These are phyloP conservation scores for Hypocreales sp. DNA, from an alignment of 2,329 filamentous ascomycete species.

Conservation along the genomic window DNA sequence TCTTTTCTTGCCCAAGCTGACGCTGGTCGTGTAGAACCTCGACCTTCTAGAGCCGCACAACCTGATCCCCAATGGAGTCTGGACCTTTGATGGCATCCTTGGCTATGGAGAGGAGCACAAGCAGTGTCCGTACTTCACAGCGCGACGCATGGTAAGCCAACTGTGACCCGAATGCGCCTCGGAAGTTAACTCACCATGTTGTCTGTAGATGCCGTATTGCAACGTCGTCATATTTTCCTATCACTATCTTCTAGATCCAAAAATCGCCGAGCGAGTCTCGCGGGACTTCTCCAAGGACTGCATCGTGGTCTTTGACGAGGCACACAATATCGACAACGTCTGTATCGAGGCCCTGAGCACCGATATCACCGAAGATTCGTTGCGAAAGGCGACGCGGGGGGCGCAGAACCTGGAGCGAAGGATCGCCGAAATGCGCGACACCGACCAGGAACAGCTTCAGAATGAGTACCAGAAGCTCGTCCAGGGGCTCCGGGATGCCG, in stretches of 20 bases:
- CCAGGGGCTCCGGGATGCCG: slow-evolving; percentile 74
- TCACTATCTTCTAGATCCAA: slow-evolving; percentile 92
- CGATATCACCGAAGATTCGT: slow-evolving; percentile 86
- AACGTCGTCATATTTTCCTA: slow-evolving; percentile 99
- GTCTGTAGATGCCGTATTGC: slow-evolving; percentile 85
- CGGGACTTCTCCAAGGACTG: slow-evolving; percentile 95
- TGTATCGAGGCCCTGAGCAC: slow-evolving; percentile 97
- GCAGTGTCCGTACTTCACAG: slow-evolving; percentile 95
- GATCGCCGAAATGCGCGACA: slow-evolving; percentile 90
- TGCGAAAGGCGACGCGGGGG: slow-evolving; percentile 79
- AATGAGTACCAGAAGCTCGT: slow-evolving; percentile 93
- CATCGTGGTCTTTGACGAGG: slow-evolving; percentile 97
- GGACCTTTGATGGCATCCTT: slow-evolving; percentile 81
- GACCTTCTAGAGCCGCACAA: slow-evolving; percentile 92
- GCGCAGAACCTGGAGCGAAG: slow-evolving; percentile 82
- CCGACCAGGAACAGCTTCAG: slow-evolving; percentile 85
- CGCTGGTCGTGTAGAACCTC: slow-evolving; percentile 46
- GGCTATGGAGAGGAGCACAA: slow-evolving; percentile 89
- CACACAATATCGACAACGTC: slow-evolving; percentile 98
- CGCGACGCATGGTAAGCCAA: slow-evolving; percentile 76
- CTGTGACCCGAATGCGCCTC: no score
- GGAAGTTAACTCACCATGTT: no score
- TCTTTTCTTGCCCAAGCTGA: slow-evolving; percentile 4
- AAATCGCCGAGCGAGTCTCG: slow-evolving; percentile 91
- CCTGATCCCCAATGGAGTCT: slow-evolving; percentile 84